phyloP scores from a whole-genome alignment of 441 rosid species.

The Rhodomyrtus psidioides region DNA sequence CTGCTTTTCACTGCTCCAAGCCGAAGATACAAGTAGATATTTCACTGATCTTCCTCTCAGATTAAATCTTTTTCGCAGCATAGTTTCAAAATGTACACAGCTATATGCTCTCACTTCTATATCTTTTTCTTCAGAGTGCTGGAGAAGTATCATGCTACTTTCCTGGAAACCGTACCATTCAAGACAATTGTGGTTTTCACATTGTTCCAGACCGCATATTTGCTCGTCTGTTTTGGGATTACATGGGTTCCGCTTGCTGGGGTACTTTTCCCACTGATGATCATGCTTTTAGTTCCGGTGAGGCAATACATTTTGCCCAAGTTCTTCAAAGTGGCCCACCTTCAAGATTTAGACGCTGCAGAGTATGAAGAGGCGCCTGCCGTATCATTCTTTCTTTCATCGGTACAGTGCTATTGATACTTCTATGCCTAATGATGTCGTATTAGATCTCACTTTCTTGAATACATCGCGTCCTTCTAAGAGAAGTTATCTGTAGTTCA shows the following conservation, averaged over 20 bases:
- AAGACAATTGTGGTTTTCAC: conserved; percentile 49
- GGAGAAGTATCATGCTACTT: conserved; percentile 50
- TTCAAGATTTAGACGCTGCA: conserved; percentile 63
- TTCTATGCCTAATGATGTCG: background rate
- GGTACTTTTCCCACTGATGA: conserved; percentile 59
- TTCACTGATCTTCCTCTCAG: background rate
- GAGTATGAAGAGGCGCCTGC: conserved; percentile 74
- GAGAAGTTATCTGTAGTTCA: background rate
- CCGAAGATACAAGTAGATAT: conserved; percentile 56
- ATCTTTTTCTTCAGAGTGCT: conserved; percentile 31
- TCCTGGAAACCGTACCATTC: conserved; percentile 67
- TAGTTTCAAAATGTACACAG: background rate
- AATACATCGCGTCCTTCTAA: background rate
- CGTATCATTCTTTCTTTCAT: conserved; percentile 37
- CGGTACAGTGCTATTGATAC: conserved; percentile 13
- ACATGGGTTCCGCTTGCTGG: conserved; percentile 73
- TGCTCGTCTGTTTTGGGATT: conserved; percentile 53
- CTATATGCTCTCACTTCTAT: background rate
- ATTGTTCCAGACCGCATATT: conserved; percentile 49
- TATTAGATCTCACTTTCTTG: background rate
- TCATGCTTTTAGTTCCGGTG: conserved; percentile 62
- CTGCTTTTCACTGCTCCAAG: conserved; percentile 59
- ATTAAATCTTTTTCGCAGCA: background rate
- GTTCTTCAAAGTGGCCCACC: conserved; percentile 56
- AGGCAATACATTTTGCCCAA: conserved; percentile 60